These are phyloP conservation scores for Solanum hybrid DNA, from an alignment of 305 asterid species.

Conservation along the genomic window DNA sequence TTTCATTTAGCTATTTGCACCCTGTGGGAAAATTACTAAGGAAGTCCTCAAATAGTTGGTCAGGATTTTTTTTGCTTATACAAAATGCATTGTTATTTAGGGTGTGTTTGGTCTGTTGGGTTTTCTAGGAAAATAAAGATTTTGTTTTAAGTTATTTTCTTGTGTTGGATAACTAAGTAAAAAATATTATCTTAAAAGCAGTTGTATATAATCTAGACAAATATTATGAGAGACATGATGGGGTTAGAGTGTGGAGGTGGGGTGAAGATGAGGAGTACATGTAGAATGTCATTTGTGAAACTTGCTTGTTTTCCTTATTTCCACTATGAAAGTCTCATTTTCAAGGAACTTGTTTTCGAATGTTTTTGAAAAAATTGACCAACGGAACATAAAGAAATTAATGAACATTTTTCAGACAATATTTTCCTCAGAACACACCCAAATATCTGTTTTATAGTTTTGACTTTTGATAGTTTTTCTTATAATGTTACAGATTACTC, in stretches of 20 bases:
- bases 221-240: no score
- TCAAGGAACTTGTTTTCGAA: background rate
- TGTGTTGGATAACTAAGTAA: background rate
- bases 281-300: background rate
- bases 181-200: no score
- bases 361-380: background rate
- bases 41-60: no score
- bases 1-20: no score
- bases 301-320: background rate
- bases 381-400: background rate
- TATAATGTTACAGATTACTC: conserved; percentile 19
- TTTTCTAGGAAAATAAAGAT: background rate
- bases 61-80: no score
- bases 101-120: background rate
- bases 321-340: background rate
- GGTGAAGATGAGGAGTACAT: background rate
- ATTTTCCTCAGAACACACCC: background rate
- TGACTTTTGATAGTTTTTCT: background rate
- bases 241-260: background rate
- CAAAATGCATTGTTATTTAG: no score
- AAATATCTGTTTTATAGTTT: background rate
- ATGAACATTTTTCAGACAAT: background rate
- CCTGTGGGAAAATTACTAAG: no score
- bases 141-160: background rate
- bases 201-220: background rate